phyloP scores from a whole-genome alignment of 495 filamentous ascomycete genomes.

The Barbatosphaeria neglecta region DNA sequence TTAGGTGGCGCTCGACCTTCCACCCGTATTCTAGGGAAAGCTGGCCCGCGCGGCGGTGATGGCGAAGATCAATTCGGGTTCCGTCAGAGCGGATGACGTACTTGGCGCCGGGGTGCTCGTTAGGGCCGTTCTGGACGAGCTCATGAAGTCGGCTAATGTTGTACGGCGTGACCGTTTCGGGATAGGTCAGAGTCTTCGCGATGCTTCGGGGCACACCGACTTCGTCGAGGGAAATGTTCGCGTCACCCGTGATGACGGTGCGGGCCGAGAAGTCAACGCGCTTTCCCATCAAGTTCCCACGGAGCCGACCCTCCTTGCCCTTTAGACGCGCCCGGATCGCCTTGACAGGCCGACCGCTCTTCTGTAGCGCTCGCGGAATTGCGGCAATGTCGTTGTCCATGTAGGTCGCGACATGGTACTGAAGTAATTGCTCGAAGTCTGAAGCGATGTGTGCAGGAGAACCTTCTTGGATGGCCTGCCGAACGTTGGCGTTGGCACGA shows the following conservation, averaged over 20 bases:
- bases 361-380: constrained; percentile 89
- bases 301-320: constrained; percentile 93
- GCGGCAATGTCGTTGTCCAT: constrained; percentile 99
- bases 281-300: constrained; percentile 98
- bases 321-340: constrained; percentile 92
- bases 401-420: constrained; percentile 96
- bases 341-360: constrained; percentile 91
- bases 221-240: constrained; percentile 89
- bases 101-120: constrained; percentile 85
- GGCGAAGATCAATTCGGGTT: constrained; percentile 84
- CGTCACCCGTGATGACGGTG: constrained; percentile 98
- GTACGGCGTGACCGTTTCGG: constrained; percentile 94
- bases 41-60: constrained; percentile 72
- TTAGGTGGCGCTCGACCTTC: constrained; percentile 94
- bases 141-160: constrained; percentile 87
- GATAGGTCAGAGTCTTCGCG: constrained; percentile 82
- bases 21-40: constrained; percentile 87
- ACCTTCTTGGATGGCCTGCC: constrained; percentile 75
- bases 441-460: constrained; percentile 77
- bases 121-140: constrained; percentile 85
- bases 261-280: constrained; percentile 98
- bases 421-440: constrained; percentile 85
- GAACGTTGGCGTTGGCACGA: constrained; percentile 89
- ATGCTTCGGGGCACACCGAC: constrained; percentile 90
- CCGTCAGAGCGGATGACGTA: constrained; percentile 90